Percentiles rank a stretch among this genome's conserved stretches.
Conservation (phyloP, 768 basidiomycete genomes). For the Termitomyces sp. region DNA sequence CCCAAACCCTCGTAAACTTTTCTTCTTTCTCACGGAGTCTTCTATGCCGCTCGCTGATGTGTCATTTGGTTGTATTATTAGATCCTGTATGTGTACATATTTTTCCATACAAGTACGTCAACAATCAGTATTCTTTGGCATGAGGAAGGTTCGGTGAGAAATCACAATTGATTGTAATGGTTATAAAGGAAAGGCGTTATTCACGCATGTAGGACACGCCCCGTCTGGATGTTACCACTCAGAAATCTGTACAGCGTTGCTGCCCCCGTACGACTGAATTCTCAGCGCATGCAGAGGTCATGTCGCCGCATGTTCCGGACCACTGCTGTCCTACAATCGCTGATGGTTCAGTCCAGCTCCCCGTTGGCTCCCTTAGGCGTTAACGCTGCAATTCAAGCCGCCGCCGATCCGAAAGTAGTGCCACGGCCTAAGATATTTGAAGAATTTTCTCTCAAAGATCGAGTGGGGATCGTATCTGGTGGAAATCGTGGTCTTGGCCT, state of each 20-base stretch:
- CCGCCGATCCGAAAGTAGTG: slow-evolving; percentile 27
- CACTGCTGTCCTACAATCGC: background rate
- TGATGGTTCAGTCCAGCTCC: slow-evolving; percentile 36
- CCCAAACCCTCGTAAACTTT: slow-evolving; percentile 36
- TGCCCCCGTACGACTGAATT: background rate
- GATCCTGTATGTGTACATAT: slow-evolving; percentile 1
- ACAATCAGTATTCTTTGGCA: background rate
- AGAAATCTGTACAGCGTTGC: background rate
- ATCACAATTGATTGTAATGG: background rate
- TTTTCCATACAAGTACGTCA: background rate
- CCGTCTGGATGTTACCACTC: background rate
- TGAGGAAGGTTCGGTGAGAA: background rate
- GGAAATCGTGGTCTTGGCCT: slow-evolving; percentile 69
- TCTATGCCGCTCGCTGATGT: background rate
- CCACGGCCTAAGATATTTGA: slow-evolving; percentile 50
- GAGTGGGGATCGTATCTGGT: slow-evolving; percentile 60
- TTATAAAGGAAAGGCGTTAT: background rate
- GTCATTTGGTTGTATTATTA: background rate
- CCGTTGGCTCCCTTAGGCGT: slow-evolving; percentile 61
- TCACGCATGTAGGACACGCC: too few species aligned
- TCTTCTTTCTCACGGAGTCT: background rate
- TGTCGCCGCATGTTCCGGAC: slow-evolving; percentile 2
- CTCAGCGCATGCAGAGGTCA: background rate
- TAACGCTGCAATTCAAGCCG: slow-evolving; percentile 47
- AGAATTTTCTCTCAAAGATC: slow-evolving; percentile 53